These are phyloP conservation scores for Aspergillus versicolor DNA, from an alignment of 2,329 filamentous ascomycete genomes.

Conservation along the genomic window DNA sequence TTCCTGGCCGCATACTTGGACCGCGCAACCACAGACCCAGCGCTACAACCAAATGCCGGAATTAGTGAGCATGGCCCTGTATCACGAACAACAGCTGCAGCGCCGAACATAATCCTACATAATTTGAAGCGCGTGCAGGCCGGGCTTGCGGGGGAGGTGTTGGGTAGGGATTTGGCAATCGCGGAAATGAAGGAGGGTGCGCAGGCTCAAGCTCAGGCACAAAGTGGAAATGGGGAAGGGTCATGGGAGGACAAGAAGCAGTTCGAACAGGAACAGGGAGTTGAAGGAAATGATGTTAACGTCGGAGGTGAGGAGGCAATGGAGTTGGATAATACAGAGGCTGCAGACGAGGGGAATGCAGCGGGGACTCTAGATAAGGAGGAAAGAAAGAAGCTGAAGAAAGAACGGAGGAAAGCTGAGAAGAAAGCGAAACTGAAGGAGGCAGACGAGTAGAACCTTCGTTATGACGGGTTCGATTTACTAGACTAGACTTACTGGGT, in stretches of 20 bases:
- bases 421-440: constrained; percentile 39
- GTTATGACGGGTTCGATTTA: background rate
- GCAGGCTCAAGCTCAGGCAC: constrained; percentile 24
- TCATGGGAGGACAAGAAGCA: constrained; percentile 36
- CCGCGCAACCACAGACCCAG: constrained; percentile 41
- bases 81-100: constrained; percentile 40
- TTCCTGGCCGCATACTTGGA: constrained; percentile 45
- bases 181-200: constrained; percentile 37
- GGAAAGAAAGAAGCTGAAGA: constrained; percentile 57
- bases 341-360: constrained; percentile 12
- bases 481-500: background rate
- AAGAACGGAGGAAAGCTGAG: constrained; percentile 50
- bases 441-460: constrained; percentile 16
- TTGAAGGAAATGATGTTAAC: constrained; percentile 39
- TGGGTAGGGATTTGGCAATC: constrained; percentile 42
- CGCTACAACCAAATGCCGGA: constrained; percentile 44
- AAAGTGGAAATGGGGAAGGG: constrained; percentile 19
- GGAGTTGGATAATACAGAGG: constrained; percentile 41
- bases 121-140: constrained; percentile 47
- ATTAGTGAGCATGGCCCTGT: constrained; percentile 46
- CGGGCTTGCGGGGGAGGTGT: constrained; percentile 42
- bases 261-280: constrained; percentile 43
- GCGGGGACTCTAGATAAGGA: constrained; percentile 49
- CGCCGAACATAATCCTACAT: constrained; percentile 45
- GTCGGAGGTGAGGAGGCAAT: constrained; percentile 37